Evolutionary conservation across 2,329 filamentous ascomycete species (phyloP), one percentile per base, ranked within the genome.

Genomic region (Dryadomyces quercus-mongolicae): DNA sequence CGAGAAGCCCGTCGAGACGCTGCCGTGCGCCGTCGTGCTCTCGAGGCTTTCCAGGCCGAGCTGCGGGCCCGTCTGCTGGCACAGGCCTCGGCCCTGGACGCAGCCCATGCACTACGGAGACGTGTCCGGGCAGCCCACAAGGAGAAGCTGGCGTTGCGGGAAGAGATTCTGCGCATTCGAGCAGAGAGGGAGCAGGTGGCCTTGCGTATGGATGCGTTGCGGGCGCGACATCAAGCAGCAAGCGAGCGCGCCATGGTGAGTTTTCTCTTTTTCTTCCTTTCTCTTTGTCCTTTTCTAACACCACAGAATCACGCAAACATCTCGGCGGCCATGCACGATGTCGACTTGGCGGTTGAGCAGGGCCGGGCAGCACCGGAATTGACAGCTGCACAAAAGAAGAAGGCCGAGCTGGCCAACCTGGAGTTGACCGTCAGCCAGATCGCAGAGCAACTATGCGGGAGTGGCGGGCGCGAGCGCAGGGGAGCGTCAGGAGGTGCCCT

Each of bases 101-200:
- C 77, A 47, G 72, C 78, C 59, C 74, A 81, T 57, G 73, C 76
- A 15, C 67, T 85, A 52, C 72, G 75, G 52, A 80, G 78, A 61
- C 75, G 80, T 15, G 72, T 84, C 49, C 74, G 75, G 15, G 71
- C 77, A 9, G 74, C 76, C 10, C 77, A 82, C 55, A 78, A 73
- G 57, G 75, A 81, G 61, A 83, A 78, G 62, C 64, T 82, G 3
- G 63, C 68, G 0, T 65, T 85, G 18, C 74, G 82, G 47, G 75
- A 81, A 13, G 78, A 82, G 36, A 80, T 85, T n/a, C 62, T 84
- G 31, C 72, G 73, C 1, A 71, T 84, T 55, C 74, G 78, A 48
- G 70, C 71, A 21, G 81, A 85, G 66, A 71, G 80, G 52, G 80
- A 84, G 60, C 75, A 84, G 59, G 75, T 85, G 8, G 79, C 76